Conservation (phyloP, 495 filamentous ascomycete genomes). For the Neurospora discreta region DNA sequence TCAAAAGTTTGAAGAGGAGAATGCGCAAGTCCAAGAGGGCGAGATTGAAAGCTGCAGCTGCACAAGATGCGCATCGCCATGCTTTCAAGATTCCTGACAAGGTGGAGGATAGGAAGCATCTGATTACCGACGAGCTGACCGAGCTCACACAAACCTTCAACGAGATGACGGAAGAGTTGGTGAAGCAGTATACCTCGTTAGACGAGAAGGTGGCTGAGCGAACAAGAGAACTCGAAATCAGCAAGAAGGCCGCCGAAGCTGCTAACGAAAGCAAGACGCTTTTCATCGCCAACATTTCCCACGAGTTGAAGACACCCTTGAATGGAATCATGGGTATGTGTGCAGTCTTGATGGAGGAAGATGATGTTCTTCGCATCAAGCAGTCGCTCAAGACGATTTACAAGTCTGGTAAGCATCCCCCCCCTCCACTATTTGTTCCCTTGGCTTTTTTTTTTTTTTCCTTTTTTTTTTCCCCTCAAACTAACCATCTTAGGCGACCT, state of each 20-base stretch:
- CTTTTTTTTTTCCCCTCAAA: too few relatives aligned
- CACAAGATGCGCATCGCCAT: constrained; percentile 37
- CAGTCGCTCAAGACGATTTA: constrained; percentile 76
- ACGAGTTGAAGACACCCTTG: constrained; percentile 84
- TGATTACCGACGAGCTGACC: constrained; percentile 76
- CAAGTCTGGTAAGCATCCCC: constrained; percentile 47
- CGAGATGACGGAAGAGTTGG: constrained; percentile 83
- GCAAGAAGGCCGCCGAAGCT: constrained; percentile 81
- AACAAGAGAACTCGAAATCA: constrained; percentile 73
- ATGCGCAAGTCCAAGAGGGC: constrained; percentile 15
- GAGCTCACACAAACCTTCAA: constrained; percentile 84
- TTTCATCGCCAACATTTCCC: constrained; percentile 93
- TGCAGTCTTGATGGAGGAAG: constrained; percentile 82
- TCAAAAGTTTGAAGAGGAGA: constrained; percentile 24
- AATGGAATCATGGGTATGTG: constrained; percentile 94
- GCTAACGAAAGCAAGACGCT: constrained; percentile 92
- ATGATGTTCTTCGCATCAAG: constrained; percentile 64
- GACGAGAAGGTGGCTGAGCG: constrained; percentile 77
- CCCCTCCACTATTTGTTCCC: too few relatives aligned
- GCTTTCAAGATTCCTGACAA: constrained; percentile 74
- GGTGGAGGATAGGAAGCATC: constrained; percentile 63
- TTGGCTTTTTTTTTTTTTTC: too few relatives aligned
- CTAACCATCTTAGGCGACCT: constrained; percentile 45
- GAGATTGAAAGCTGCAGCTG: constrained; percentile 21
- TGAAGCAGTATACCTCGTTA: constrained; percentile 71